Conservation (phyloP, 768 basidiomycete species). For the Cystofilobasidium ferigula region DNA sequence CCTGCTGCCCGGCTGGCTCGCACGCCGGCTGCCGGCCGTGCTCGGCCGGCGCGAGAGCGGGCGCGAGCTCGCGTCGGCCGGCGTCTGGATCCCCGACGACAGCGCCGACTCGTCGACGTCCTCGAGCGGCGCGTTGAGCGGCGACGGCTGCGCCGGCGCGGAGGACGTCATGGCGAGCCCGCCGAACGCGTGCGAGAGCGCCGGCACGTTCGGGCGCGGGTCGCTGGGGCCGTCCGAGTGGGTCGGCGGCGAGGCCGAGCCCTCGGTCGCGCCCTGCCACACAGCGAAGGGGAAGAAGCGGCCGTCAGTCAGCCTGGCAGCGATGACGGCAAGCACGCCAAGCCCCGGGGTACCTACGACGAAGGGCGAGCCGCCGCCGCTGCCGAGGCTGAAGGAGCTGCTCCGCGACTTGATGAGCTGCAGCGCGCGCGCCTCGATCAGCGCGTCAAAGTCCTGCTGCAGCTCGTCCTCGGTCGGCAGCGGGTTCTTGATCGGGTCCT, state of each 20-base stretch:
- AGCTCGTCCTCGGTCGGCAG: slow-evolving; percentile 19
- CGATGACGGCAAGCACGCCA: background rate
- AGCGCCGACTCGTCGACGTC: slow-evolving; percentile 12
- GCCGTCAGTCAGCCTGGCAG: background rate
- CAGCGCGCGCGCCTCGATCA: slow-evolving; percentile 25
- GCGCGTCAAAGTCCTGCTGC: slow-evolving; percentile 25
- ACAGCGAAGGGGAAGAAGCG: background rate
- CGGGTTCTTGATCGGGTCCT: slow-evolving; percentile 22
- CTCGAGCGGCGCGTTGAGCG: background rate
- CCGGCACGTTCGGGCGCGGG: slow-evolving; percentile 10
- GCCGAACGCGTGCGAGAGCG: slow-evolving; percentile 16
- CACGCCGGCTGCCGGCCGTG: slow-evolving; percentile 7
- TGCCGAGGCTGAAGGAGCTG: slow-evolving; percentile 15
- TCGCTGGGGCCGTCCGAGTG: background rate
- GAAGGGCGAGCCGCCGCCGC: slow-evolving; percentile 9
- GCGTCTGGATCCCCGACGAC: slow-evolving; percentile 16
- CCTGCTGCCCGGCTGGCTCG: slow-evolving; percentile 4
- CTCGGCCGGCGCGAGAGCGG: background rate
- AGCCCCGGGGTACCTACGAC: too few relatives aligned
- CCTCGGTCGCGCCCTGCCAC: background rate
- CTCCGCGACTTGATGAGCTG: slow-evolving; percentile 22
- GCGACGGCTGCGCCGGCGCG: slow-evolving; percentile 12
- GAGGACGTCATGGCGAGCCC: slow-evolving; percentile 25
- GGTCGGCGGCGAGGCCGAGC: background rate
- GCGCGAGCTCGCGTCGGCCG: slow-evolving; percentile 6